phyloP scores from a whole-genome alignment of 164 flowering plant species.

The Cinnamomum chago region DNA sequence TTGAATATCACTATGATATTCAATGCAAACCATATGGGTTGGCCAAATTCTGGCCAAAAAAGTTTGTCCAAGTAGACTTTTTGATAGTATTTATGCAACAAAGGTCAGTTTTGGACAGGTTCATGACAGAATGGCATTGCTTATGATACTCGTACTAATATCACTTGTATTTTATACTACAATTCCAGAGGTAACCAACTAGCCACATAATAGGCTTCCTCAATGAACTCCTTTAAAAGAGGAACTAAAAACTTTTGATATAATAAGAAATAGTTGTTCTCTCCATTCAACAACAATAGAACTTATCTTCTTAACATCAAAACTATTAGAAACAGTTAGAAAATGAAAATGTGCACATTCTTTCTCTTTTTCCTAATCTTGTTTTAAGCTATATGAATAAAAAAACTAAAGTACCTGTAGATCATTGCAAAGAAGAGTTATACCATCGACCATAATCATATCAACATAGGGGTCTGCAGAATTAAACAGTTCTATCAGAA shows the following conservation, averaged over 20 bases:
- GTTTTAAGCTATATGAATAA: background rate
- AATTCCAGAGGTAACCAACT: background rate
- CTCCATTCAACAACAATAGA: no score
- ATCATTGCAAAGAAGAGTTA: constrained; percentile 78
- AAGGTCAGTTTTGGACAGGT: background rate
- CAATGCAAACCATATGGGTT: no score
- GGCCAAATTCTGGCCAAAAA: no score
- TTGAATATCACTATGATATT: no score
- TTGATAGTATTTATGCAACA: background rate
- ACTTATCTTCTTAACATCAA: no score
- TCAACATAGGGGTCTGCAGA: constrained; percentile 76
- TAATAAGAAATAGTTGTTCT: no score
- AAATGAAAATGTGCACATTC: background rate
- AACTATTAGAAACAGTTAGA: background rate
- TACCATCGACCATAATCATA: constrained; percentile 95
- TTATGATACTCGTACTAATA: no score
- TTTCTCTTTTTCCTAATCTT: background rate
- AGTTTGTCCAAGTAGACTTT: no score
- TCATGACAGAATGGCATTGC: no score
- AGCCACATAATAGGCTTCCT: background rate
- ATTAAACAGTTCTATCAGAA: constrained; percentile 6
- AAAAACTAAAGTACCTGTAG: constrained; percentile 54
- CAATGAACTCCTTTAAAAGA: background rate
- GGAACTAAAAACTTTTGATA: background rate
- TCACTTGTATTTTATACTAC: background rate